Conservation (phyloP, 352 stramenopile species). For the Globisporangium okanoganense region DNA sequence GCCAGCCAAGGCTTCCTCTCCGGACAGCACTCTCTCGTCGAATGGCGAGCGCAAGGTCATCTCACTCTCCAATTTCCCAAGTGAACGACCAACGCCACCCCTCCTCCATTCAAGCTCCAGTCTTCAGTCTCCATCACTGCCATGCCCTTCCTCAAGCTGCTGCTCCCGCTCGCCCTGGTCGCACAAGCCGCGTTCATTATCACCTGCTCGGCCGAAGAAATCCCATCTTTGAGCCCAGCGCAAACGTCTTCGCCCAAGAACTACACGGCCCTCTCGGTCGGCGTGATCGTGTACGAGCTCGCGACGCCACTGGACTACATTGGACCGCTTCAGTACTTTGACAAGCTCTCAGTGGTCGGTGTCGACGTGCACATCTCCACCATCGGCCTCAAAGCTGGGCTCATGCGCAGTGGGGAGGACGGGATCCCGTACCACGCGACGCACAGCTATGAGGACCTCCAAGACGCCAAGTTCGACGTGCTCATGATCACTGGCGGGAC, state of each 20-base stretch:
- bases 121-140: too few species aligned
- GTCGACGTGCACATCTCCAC: background rate
- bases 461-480: background rate
- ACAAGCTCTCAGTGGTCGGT: background rate
- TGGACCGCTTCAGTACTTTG: background rate
- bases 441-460: background rate
- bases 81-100: too few species aligned
- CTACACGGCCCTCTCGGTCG: background rate
- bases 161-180: too few species aligned
- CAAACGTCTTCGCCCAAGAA: background rate
- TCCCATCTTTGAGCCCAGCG: too few species aligned
- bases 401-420: background rate
- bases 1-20: too few species aligned
- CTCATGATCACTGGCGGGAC: background rate
- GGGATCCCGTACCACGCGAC: background rate
- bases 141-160: too few species aligned
- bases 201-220: too few species aligned
- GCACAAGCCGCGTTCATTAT: too few species aligned
- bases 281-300: background rate
- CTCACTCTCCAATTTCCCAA: too few species aligned
- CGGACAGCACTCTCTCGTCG: too few species aligned
- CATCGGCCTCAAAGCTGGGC: background rate
- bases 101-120: too few species aligned
- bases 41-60: too few species aligned
- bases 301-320: background rate